phyloP scores from a whole-genome alignment of 176 grass and related monocot species.

The Calamus simplicifolius region DNA sequence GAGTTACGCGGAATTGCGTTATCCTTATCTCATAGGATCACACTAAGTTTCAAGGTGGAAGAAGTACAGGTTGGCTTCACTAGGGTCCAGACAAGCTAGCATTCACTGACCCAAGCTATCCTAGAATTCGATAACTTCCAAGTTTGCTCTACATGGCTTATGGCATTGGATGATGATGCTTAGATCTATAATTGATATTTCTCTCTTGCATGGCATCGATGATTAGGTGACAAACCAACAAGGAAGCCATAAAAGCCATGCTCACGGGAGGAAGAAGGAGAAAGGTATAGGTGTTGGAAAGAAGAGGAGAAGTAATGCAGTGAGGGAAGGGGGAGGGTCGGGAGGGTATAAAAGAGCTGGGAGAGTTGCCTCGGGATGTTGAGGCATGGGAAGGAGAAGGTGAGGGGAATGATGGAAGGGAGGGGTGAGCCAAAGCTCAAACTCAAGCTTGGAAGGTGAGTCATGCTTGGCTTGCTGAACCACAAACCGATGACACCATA shows the following conservation, averaged over 20 bases:
- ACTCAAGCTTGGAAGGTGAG: constrained; percentile 5
- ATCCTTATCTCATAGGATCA: no score
- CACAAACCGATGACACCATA: neutral
- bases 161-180: no score
- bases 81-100: no score
- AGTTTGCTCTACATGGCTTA: no score
- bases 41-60: neutral
- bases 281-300: neutral
- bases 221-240: no score
- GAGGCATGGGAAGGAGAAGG: constrained; percentile 33
- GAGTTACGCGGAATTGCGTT: no score
- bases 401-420: constrained; percentile 66
- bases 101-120: no score
- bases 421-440: neutral
- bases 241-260: no score
- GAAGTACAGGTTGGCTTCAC: no score
- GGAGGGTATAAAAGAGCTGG: constrained; percentile 23
- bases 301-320: neutral
- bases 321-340: constrained; percentile 5
- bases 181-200: no score
- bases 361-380: constrained; percentile 27
- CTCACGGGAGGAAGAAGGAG: neutral
- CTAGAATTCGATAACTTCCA: no score
- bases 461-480: constrained; percentile 3
- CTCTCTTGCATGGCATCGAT: no score